Base-by-base conservation (phyloP, 345 rosid species). In the Syzygium oleosum region DNA sequence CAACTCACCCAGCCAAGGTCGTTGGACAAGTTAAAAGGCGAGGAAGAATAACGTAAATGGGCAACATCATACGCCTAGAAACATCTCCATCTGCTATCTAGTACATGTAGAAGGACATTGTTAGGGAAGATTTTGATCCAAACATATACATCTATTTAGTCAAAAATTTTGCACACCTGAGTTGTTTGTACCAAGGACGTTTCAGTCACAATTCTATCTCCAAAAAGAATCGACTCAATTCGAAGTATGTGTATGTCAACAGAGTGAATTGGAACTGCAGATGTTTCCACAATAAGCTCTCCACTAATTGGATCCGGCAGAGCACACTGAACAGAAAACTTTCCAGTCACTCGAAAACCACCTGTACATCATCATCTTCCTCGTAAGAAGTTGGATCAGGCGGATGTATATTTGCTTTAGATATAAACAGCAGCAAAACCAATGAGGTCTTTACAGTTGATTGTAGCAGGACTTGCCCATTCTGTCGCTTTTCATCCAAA, bases 21-120 rank as follows among this genome's bases (percentile, higher is more conserved):
- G 99, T 95, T 63, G 98, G 99, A 89, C 97, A 95, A 88, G 96
- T 91, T 87, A 96, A 90, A 89, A 97, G 99, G 80, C 98, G 98
- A 73, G 99, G 99, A 58, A 94, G 95, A 88, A 95, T 87, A 85
- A 95, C 94, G 80, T 97, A 90, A 86, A 97, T 94, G 43, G 98
- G 99, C 86, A 97, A 86, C 85, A 92, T 91, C 94, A 94, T 90
- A 88, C 91, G 91, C 56, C 87, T 94, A 87, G 94, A 97, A 77
- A 97, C 93, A 92, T 97, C 98, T 90, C 99, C 98, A 91, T 97
- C 99, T n/a, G 95, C 96, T 90, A 97, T 91, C 98, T 97, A 90
- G 84, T 38, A 90, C 87, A 89, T 56, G 49, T 89, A 12, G 49
- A 88, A 73, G 80, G 49, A 73, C 25, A 21, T 19, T 68, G 46